A percentile compares a stretch with the other conserved stretches of the same genome.
These are phyloP conservation scores for Stephania cephalantha DNA, from an alignment of 164 flowering plant genomes.

Conservation along the genomic window DNA sequence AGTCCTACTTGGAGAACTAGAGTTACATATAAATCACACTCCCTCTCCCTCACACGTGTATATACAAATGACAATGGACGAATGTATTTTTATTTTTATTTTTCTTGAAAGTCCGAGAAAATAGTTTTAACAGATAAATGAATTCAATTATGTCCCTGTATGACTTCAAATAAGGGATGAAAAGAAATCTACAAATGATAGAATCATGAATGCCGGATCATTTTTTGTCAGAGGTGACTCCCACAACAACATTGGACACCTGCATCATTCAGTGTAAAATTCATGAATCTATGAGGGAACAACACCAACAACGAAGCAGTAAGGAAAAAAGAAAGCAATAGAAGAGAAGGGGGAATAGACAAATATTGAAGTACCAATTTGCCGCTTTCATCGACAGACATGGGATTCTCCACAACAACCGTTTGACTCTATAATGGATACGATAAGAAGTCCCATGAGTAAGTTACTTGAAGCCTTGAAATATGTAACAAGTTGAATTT, in stretches of 20 bases:
- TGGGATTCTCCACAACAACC: constrained; percentile 92
- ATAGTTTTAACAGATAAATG: background rate
- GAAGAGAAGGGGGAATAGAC: background rate
- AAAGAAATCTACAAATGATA: background rate
- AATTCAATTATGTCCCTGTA: background rate
- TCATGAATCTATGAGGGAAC: background rate
- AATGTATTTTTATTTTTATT: background rate
- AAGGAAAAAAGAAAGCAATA: background rate
- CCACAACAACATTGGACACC: constrained; percentile 97
- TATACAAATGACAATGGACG: no score
- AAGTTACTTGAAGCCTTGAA: background rate
- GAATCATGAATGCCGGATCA: constrained; percentile 12
- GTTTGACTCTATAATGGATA: constrained; percentile 57
- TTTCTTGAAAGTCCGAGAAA: background rate
- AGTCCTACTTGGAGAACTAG: no score
- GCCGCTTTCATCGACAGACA: constrained; percentile 92
- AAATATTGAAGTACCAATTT: constrained; percentile 49
- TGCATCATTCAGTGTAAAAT: constrained; percentile 20
- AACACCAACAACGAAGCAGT: background rate
- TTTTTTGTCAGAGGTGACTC: constrained; percentile 74
- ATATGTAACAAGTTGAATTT: background rate
- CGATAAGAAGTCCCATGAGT: constrained; percentile 3
- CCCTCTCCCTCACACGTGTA: no score
- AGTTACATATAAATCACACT: no score
- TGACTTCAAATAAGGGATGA: background rate